These are phyloP conservation scores for Penicillium arizonense DNA, from an alignment of 495 filamentous ascomycete genomes.

Conservation along the genomic window DNA sequence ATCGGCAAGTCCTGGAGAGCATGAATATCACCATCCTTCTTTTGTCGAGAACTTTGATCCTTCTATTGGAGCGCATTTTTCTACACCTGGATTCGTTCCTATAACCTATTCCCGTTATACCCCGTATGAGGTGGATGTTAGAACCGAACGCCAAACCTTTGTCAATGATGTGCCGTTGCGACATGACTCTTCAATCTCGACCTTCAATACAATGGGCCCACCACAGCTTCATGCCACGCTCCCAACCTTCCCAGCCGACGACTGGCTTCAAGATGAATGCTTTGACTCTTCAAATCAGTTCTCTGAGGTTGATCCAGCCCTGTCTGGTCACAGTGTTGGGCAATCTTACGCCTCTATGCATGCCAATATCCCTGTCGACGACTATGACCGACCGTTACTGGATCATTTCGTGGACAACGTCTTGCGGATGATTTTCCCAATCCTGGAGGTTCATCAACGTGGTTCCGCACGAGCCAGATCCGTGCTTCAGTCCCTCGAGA, in stretches of 20 bases:
- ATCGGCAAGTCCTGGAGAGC: slow-evolving; percentile 71
- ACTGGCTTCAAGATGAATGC: slow-evolving; percentile 75
- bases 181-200: slow-evolving; percentile 79
- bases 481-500: slow-evolving; percentile 80
- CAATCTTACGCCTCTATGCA: slow-evolving; percentile 48
- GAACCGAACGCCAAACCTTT: slow-evolving; percentile 92
- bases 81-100: slow-evolving; percentile 35
- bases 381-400: slow-evolving; percentile 79
- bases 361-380: slow-evolving; percentile 79
- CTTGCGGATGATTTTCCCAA: slow-evolving; percentile 83
- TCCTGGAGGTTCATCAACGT: slow-evolving; percentile 83
- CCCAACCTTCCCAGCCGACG: slow-evolving; percentile 65
- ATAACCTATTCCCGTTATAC: slow-evolving; percentile 45
- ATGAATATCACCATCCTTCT: slow-evolving; percentile 68
- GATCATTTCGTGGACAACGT: slow-evolving; percentile 93
- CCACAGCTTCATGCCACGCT: slow-evolving; percentile 66
- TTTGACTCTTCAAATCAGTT: slow-evolving; percentile 38
- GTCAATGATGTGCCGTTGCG: slow-evolving; percentile 85
- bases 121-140: slow-evolving; percentile 93
- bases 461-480: slow-evolving; percentile 74
- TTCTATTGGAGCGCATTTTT: slow-evolving; percentile 51
- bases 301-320: slow-evolving; percentile 28
- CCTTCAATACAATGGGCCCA: slow-evolving; percentile 82
- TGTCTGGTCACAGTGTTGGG: slow-evolving; percentile 15
- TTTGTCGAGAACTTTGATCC: slow-evolving; percentile 56